phyloP scores from a whole-genome alignment of 2,329 filamentous ascomycete species.

The Rutstroemia sydowiana region DNA sequence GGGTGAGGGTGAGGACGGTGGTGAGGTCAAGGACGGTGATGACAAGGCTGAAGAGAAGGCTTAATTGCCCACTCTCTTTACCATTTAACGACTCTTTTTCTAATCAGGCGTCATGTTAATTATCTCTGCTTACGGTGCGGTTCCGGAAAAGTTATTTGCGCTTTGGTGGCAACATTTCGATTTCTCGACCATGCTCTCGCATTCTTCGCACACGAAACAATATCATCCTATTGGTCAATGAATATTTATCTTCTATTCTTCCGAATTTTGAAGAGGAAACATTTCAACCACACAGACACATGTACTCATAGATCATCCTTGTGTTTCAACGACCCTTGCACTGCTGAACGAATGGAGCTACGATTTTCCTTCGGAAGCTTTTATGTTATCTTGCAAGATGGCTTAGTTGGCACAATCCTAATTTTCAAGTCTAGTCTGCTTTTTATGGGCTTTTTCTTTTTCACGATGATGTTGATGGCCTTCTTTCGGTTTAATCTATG shows the following conservation, averaged over 20 bases:
- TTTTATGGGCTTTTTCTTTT: background rate
- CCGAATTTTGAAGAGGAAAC: slow-evolving; percentile 12
- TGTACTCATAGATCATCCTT: slow-evolving; percentile 28
- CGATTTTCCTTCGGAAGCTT: background rate
- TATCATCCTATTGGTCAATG: slow-evolving; percentile 13
- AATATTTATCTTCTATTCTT: slow-evolving; percentile 18
- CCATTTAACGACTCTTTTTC: slow-evolving; percentile 16
- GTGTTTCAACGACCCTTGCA: slow-evolving; percentile 8
- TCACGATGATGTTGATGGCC: background rate
- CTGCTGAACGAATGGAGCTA: slow-evolving; percentile 2
- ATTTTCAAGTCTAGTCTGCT: background rate
- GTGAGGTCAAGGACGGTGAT: slow-evolving; percentile 38
- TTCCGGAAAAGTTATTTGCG: slow-evolving; percentile 30
- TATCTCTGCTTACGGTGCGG: slow-evolving; percentile 24
- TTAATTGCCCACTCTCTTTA: slow-evolving; percentile 33
- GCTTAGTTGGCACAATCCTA: slow-evolving; percentile 1
- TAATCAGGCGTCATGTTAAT: slow-evolving; percentile 26
- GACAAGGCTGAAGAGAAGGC: slow-evolving; percentile 47
- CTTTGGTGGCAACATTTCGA: slow-evolving; percentile 18
- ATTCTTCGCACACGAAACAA: slow-evolving; percentile 11
- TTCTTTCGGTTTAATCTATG: background rate
- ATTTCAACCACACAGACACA: slow-evolving; percentile 15
- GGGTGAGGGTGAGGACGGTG: slow-evolving; percentile 26
- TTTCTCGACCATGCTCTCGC: slow-evolving; percentile 14
- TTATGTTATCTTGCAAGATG: slow-evolving; percentile 2